Percentiles rank a stretch among this genome's conserved stretches.
Evolutionary conservation across 345 rosid species (phyloP).

Genomic region (Odontarrhena argentea): DNA sequence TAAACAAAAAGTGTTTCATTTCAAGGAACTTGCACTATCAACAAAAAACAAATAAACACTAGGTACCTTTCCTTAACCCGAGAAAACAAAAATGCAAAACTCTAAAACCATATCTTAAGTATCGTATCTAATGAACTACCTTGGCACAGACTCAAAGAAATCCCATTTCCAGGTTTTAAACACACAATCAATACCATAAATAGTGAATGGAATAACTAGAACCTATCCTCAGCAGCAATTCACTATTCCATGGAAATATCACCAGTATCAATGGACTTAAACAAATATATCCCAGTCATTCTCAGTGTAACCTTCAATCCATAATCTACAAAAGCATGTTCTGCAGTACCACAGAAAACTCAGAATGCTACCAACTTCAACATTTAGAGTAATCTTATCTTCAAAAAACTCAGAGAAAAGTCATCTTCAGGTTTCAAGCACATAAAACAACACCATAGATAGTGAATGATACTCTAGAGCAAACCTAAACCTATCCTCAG

Average conservation of each 20-base stretch:
- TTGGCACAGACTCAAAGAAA: conserved; percentile 7
- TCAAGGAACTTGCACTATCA: conserved; percentile 3
- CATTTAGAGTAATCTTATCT: no score
- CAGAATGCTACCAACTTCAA: no score
- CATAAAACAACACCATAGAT: no score
- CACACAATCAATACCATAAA: conserved; percentile 19
- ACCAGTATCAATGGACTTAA: neutral
- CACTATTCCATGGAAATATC: neutral
- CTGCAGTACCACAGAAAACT: no score
- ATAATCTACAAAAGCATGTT: neutral
- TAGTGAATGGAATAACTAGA: conserved; percentile 12
- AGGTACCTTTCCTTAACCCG: neutral
- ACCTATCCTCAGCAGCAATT: conserved; percentile 12
- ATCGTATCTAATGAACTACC: neutral
- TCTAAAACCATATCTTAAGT: neutral
- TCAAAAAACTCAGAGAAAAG: no score
- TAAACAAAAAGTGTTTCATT: conserved; percentile 10
- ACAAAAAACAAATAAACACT: neutral
- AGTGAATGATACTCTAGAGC: no score
- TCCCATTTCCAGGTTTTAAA: neutral
- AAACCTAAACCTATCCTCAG: no score
- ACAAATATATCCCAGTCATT: neutral
- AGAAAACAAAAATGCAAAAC: neutral
- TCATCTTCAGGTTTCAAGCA: no score
- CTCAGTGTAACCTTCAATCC: neutral